Evolutionary conservation across 116 monocot genomes (phyloP), one percentile per base, ranked within the genome.

Genomic region (Phalaenopsis hybrid): DNA sequence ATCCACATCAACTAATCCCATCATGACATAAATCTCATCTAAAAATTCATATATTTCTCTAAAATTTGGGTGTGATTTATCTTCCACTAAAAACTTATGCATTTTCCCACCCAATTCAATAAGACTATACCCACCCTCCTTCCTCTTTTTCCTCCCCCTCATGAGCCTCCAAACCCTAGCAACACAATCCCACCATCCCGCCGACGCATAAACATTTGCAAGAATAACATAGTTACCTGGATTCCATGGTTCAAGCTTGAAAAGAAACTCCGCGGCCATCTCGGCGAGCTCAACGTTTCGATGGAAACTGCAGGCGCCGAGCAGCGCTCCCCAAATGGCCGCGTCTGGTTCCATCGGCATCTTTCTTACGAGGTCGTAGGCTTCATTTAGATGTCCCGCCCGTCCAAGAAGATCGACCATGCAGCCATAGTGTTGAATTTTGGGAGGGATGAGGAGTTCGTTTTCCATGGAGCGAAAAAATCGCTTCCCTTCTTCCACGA

Each of bases 351-450:
- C 78, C 83, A 94, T 88, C 57, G 90, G 91, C 94, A 94, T 94
- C 49, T 80, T 86, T 59, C 34, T 79, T 9, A 88, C 84, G 12
- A 90, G 84, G 48, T 10, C 25, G 44, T 90, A 89, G 9, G 92
- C 88, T 86, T 92, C 87, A 0, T 57, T 73, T 17, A 90, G 45
- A n/a, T 83, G 74, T 33, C 92, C 94, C 10, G 92, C 85, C 4
- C 92, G 92, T 0, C 94, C 94, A 7, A 94, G 52, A 0, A 94
- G 90, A 57, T 94, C 94, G 5, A 94, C 91, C 94, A 91, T 90
- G 79, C 94, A 94, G 75, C 91, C 90, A 37, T 94, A 94, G 74
- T 94, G 92, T 31, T 92, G 81, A 7, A 94, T 81, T 57, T 90
- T 91, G 0, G 94, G 92, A 2, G 45, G 44, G 7, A 92, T 63